Evolutionary conservation across 2,329 filamentous ascomycete species (phyloP).

Genomic region (Talaromyces pinophilus): DNA sequence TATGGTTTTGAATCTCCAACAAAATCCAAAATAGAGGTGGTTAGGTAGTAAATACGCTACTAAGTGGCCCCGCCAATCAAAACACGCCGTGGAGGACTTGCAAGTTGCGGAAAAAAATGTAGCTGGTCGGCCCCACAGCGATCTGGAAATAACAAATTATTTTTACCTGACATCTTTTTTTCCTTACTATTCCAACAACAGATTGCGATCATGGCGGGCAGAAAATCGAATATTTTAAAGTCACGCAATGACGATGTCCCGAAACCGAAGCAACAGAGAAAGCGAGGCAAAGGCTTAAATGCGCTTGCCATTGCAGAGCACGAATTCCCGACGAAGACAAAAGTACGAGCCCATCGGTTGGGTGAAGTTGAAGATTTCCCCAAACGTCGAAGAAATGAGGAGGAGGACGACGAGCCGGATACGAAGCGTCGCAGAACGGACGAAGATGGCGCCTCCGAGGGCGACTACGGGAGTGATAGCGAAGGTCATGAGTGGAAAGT

Average conservation of each 20-base stretch:
- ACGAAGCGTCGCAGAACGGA: constrained; percentile 49
- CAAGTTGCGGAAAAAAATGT: constrained; percentile 3
- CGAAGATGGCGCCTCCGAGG: constrained; percentile 52
- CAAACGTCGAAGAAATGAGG: constrained; percentile 46
- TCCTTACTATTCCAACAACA: background rate
- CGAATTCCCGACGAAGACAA: constrained; percentile 54
- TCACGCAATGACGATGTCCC: constrained; percentile 38
- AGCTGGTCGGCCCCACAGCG: constrained; percentile 17
- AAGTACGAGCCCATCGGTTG: constrained; percentile 59
- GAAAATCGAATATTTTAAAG: constrained; percentile 43
- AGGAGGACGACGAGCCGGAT: constrained; percentile 41
- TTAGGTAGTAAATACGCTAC: background rate
- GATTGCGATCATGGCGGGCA: constrained; percentile 40
- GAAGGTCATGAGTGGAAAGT: constrained; percentile 84
- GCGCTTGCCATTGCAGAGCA: constrained; percentile 66
- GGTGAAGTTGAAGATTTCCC: constrained; percentile 57
- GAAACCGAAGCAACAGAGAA: constrained; percentile 50
- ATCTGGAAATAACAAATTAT: constrained; percentile 13
- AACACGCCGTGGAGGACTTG: background rate
- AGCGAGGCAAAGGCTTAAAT: constrained; percentile 54
- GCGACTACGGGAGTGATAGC: constrained; percentile 77
- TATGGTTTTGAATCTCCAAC: background rate
- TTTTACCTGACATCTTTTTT: constrained; percentile 8
- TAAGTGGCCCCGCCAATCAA: background rate
- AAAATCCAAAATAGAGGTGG: background rate